phyloP scores from a whole-genome alignment of 2,329 filamentous ascomycete species.

The Aspergillus sp. region DNA sequence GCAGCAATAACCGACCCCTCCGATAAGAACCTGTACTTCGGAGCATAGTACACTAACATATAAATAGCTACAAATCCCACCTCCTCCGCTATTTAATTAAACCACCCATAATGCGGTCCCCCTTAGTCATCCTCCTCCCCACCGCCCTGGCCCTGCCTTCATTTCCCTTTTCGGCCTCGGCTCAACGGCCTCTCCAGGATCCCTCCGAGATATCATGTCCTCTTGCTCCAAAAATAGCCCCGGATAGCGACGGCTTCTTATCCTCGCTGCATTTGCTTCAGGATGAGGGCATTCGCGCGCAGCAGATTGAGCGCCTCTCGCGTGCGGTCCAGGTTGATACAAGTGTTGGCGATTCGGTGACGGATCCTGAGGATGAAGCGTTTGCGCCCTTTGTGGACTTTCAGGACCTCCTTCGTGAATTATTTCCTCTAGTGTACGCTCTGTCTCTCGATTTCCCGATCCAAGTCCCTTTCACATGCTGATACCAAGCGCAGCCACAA shows the following conservation, averaged over 20 bases:
- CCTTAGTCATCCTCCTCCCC: too few relatives aligned
- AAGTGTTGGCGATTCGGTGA: conserved; percentile 24
- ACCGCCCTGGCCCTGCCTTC: conserved; percentile 4
- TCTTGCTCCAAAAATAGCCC: too few relatives aligned
- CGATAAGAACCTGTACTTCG: too few relatives aligned
- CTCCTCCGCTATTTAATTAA: too few relatives aligned
- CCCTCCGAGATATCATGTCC: conserved; percentile 13
- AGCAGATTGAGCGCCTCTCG: conserved; percentile 46
- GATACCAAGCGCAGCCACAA: conserved; percentile 26
- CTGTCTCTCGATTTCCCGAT: too few relatives aligned
- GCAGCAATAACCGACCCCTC: too few relatives aligned
- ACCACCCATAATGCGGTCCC: too few relatives aligned
- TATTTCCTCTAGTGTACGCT: conserved; percentile 46
- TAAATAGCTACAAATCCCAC: too few relatives aligned
- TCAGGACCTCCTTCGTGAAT: conserved; percentile 42
- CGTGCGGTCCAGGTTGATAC: conserved; percentile 53
- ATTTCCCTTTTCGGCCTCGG: neutral
- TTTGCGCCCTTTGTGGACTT: conserved; percentile 56
- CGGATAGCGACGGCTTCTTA: conserved; percentile 11
- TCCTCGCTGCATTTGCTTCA: conserved; percentile 23
- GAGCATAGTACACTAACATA: too few relatives aligned
- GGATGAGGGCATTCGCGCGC: conserved; percentile 23
- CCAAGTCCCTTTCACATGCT: neutral
- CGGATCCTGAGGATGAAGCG: conserved; percentile 49
- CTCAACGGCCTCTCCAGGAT: conserved; percentile 22